A percentile compares a stretch with the other conserved stretches of the same genome.
These are phyloP conservation scores for Hibiscus trionum DNA, from an alignment of 345 rosid genomes.

Conservation along the genomic window DNA sequence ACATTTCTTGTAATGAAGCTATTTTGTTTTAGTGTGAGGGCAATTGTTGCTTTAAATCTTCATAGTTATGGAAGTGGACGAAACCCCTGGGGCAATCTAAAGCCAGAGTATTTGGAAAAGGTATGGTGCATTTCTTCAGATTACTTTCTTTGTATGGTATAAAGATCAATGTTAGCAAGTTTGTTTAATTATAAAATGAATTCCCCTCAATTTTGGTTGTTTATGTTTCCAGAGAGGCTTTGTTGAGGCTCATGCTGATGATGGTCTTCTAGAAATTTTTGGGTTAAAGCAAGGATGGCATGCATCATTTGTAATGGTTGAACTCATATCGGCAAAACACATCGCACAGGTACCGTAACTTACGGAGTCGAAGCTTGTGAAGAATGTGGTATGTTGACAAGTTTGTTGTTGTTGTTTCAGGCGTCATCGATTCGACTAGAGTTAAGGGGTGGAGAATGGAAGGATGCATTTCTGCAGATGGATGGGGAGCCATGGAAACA, in stretches of 20 bases:
- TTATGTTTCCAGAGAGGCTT: constrained; percentile 59
- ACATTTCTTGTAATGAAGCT: background rate
- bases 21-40: constrained; percentile 59
- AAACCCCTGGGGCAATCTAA: constrained; percentile 89
- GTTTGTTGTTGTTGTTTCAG: constrained; percentile 23
- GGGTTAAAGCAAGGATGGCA: constrained; percentile 99
- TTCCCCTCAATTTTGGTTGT: background rate
- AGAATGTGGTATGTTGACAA: background rate
- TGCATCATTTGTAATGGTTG: constrained; percentile 98
- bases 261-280: constrained; percentile 82
- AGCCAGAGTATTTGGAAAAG: constrained; percentile 77
- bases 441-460: constrained; percentile 89
- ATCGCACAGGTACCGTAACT: constrained; percentile 67
- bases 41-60: constrained; percentile 88
- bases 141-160: background rate
- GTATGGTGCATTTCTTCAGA: constrained; percentile 25
- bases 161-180: background rate
- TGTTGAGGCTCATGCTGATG: constrained; percentile 54
- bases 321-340: constrained; percentile 96
- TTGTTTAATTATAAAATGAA: background rate
- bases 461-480: constrained; percentile 81
- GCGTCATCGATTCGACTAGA: constrained; percentile 83
- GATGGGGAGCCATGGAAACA: constrained; percentile 99
- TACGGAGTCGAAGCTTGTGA: background rate
- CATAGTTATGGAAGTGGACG: constrained; percentile 92